Evolutionary conservation across 2,329 filamentous ascomycete species (phyloP), one percentile per base, ranked within the genome.

Genomic region (Colletotrichum filicis): DNA sequence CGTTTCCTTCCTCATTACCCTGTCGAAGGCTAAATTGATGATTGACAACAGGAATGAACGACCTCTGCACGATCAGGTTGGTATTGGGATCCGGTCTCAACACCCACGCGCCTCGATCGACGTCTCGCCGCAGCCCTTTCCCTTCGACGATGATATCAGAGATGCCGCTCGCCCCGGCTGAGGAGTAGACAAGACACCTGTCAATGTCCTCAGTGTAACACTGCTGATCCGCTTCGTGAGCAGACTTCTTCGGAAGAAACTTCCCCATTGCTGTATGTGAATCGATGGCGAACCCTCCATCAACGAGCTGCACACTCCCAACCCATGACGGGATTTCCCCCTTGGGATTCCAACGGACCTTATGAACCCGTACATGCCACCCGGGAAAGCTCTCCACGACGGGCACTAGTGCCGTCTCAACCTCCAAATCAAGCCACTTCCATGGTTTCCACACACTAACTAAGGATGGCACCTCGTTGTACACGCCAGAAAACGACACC

Each of bases 21-120:
- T 30, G 7, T 14, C 22, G 42, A 30, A 64, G 46, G 22, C 53
- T 65, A 2, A 74, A 28, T 8, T 53, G 32, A 30, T 68, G 74
- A 12, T 52, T 67, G 2, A 71, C 14, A 14, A 60, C 49, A 19
- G 74, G 71, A 12, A 74, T 70, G 14, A 67, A 66, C 8, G 74
- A 68, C 16, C 71, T 52, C 3, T 69, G 71, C 32, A 71, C 57
- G 22, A 75, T 61, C 16, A 76, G 28, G 24, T 76, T 77, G 8
- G 75, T 77, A 64, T 77, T 77, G 5, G 76, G 72, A 32, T 77
- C 75, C 24, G 74, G 58, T 55, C 58, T 62, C 37, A 76, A 49
- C 16, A 73, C 66, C 24, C 66, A 59, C 2, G 42, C 59, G 28
- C 71, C 35, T 11, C 35, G 28, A 12, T 56, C 53, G 4, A 35